phyloP scores from a whole-genome alignment of 2,329 filamentous ascomycete genomes.

The Purpureocillium lavendulum region DNA sequence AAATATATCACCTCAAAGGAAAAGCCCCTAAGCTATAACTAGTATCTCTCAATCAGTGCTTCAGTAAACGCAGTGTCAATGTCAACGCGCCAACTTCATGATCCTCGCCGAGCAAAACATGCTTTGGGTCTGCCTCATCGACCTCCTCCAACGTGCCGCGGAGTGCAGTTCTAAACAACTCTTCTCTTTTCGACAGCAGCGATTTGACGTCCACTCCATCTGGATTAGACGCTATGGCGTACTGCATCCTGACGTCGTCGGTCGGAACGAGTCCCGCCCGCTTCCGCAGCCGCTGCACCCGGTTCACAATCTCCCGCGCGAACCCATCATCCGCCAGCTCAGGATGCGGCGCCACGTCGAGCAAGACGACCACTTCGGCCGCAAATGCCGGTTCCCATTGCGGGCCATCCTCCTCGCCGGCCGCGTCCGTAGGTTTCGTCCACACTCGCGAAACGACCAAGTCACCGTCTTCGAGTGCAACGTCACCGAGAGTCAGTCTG shows the following conservation, averaged over 20 bases:
- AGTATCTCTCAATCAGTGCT: too few relatives aligned
- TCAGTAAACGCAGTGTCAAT: neutral
- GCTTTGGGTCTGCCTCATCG: neutral
- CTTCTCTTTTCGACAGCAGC: neutral
- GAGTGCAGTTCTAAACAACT: neutral
- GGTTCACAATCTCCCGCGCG: constrained; percentile 39
- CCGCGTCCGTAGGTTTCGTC: constrained; percentile 4
- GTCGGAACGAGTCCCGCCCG: constrained; percentile 13
- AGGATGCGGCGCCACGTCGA: constrained; percentile 66
- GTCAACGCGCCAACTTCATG: neutral
- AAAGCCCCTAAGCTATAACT: too few relatives aligned
- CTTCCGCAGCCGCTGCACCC: constrained; percentile 31
- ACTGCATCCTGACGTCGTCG: constrained; percentile 1
- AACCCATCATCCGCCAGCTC: constrained; percentile 76
- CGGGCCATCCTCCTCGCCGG: constrained; percentile 1
- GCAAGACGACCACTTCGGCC: constrained; percentile 60
- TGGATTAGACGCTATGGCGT: neutral
- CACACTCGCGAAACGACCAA: constrained; percentile 31
- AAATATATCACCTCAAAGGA: too few relatives aligned
- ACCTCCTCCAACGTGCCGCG: neutral
- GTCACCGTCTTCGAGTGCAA: constrained; percentile 47
- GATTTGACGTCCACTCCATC: neutral
- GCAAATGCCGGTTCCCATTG: constrained; percentile 15
- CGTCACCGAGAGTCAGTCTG: constrained; percentile 43
- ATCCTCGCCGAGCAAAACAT: neutral